A percentile compares a stretch with the other conserved stretches of the same genome.
Evolutionary conservation across 345 rosid species (phyloP).

Genomic region (Syzygium grande): DNA sequence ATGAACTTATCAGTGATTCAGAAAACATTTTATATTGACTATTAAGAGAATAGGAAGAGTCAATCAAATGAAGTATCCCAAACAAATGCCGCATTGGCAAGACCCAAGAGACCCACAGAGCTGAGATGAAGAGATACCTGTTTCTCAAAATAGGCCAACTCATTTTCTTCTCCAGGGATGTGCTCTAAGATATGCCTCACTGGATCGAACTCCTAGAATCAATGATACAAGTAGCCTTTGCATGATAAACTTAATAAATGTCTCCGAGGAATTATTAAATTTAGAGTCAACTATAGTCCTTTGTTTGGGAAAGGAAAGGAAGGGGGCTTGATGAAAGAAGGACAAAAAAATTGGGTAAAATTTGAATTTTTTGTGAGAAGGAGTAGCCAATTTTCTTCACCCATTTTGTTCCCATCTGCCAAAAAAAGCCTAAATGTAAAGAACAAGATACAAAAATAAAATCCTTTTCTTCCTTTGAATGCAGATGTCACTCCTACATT

Average conservation of each 20-base stretch:
- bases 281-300: background rate
- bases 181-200: constrained; percentile 71
- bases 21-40: background rate
- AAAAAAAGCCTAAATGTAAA: background rate
- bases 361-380: background rate
- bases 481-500: background rate
- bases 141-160: constrained; percentile 63
- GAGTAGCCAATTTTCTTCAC: background rate
- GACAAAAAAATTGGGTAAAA: background rate
- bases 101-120: background rate
- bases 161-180: constrained; percentile 62
- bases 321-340: background rate
- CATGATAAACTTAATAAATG: background rate
- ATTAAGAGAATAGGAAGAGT: background rate
- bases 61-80: background rate
- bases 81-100: background rate
- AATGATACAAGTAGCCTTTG: background rate
- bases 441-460: background rate
- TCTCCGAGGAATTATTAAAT: background rate
- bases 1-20: background rate
- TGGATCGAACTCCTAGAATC: constrained; percentile 84
- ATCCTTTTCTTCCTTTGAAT: background rate
- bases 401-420: background rate
- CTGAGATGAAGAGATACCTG: constrained; percentile 47
- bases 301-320: background rate